Base-by-base conservation (phyloP, 495 filamentous ascomycete genomes). In the Neurospora africana region DNA sequence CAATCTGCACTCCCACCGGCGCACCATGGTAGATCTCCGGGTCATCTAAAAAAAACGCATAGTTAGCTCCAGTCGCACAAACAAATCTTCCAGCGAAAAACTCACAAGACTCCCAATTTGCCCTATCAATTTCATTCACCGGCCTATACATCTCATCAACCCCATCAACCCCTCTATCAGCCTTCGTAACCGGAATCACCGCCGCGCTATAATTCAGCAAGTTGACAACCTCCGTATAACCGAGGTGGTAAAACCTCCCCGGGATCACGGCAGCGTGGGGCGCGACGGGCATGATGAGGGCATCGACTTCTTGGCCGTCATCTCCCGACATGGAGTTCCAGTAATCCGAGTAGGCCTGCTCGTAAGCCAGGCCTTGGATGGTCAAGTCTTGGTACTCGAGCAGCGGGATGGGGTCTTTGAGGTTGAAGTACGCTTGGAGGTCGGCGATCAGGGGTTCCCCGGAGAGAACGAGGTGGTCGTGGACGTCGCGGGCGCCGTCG, bases 201-300 rank as follows among this genome's bases (percentile, higher is more conserved):
- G 79, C 81, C 43, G 72, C 78, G 30, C 78, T 84, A 38, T 81
- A 85, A 69, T 87, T 81, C 47, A 87, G 72, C 27, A 86, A 17
- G 68, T 86, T 86, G 43, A 83, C 76, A 9, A 73, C 77, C 41
- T 77, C 74, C 0, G 83, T 78, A 23, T 86, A 85, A 11, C 73
- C 78, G 72, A 65, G 76, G 65, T 82, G 76, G 35, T 77, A 79
- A 27, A 67, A 80, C 23, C 73, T 78, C 1, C 78, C 80, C 1
- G 77, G 78, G 15, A 79, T 74, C 10, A 80, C 75, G 10, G 77
- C 89, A 0, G 90, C 88, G 74, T 91, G 90, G 0, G 86, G 82
- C 10, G 83, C 83, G n/a, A 86, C 82, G 0, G 87, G 87, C 72
- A 83, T 84, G 53, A 89, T 84, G 36, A 89, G 79, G 0, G 86